phyloP scores from a whole-genome alignment of 2,329 filamentous ascomycete genomes.

The Verticillium alfalfae region DNA sequence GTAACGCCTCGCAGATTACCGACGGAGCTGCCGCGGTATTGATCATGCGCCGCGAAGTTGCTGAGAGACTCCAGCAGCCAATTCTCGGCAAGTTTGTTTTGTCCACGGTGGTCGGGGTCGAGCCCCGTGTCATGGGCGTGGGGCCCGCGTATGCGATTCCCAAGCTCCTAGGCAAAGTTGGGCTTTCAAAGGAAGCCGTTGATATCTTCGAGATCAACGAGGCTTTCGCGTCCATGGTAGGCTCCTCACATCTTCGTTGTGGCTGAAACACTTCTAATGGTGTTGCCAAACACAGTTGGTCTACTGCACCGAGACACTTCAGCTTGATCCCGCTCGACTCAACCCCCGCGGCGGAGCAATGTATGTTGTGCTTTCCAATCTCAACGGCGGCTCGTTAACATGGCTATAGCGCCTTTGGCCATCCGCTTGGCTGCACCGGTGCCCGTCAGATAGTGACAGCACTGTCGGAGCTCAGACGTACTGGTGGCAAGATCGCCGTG shows the following conservation, averaged over 20 bases:
- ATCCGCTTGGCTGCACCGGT: conserved; percentile 13
- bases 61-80: conserved; percentile 62
- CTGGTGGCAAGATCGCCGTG: neutral
- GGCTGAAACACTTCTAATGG: neutral
- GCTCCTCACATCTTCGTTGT: neutral
- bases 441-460: conserved; percentile 10
- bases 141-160: conserved; percentile 45
- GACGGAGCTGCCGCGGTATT: conserved; percentile 67
- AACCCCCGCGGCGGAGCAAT: conserved; percentile 9
- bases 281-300: neutral
- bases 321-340: neutral
- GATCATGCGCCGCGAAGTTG: conserved; percentile 65
- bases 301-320: neutral
- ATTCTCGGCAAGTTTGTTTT: conserved; percentile 70
- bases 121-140: conserved; percentile 71
- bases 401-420: conserved; percentile 7
- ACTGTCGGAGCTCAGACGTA: conserved; percentile 3
- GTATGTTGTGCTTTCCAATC: neutral
- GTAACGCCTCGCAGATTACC: conserved; percentile 69
- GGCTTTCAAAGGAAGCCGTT: conserved; percentile 41
- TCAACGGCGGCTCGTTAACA: neutral
- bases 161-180: conserved; percentile 28
- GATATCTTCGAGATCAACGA: conserved; percentile 72
- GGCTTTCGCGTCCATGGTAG: conserved; percentile 68
- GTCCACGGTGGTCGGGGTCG: conserved; percentile 64